A percentile compares a stretch with the other conserved stretches of the same genome.
phyloP scores from a whole-genome alignment of 768 basidiomycete genomes.

The Lyophyllum decastes region DNA sequence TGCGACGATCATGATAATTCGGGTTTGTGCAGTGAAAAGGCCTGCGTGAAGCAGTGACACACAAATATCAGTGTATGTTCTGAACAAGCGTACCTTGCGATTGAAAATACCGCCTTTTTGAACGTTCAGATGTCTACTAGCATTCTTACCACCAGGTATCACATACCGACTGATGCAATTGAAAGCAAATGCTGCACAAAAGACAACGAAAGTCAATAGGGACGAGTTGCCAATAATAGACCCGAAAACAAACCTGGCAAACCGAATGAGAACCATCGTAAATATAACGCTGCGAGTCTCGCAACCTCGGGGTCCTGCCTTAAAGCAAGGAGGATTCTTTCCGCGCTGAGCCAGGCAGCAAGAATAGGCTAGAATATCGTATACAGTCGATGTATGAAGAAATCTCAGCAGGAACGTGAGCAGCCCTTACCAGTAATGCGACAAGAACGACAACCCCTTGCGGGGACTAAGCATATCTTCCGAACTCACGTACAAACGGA shows the following conservation, averaged over 20 bases:
- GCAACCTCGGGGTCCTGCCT: constrained; percentile 86
- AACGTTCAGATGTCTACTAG: background rate
- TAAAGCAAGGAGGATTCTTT: constrained; percentile 70
- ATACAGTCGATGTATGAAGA: background rate
- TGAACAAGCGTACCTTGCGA: constrained; percentile 59
- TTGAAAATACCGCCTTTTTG: constrained; percentile 66
- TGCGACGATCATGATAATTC: constrained; percentile 51
- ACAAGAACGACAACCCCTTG: constrained; percentile 62
- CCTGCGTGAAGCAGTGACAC: background rate
- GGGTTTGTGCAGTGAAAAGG: constrained; percentile 13
- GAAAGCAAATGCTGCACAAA: constrained; percentile 44
- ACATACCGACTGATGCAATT: constrained; percentile 46
- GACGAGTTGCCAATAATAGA: background rate
- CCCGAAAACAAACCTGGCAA: constrained; percentile 54
- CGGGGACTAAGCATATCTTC: background rate
- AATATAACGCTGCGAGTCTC: constrained; percentile 69
- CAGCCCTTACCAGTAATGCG: constrained; percentile 49
- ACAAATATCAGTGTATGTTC: background rate
- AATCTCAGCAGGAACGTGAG: background rate
- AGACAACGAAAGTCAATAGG: background rate
- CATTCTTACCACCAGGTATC: background rate
- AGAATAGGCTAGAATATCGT: constrained; percentile 45
- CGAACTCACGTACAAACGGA: constrained; percentile 2
- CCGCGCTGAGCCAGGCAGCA: constrained; percentile 80
- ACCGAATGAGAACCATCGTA: constrained; percentile 72